Base-by-base conservation (phyloP, 352 stramenopile genomes). In the Globisporangium orthogonon region DNA sequence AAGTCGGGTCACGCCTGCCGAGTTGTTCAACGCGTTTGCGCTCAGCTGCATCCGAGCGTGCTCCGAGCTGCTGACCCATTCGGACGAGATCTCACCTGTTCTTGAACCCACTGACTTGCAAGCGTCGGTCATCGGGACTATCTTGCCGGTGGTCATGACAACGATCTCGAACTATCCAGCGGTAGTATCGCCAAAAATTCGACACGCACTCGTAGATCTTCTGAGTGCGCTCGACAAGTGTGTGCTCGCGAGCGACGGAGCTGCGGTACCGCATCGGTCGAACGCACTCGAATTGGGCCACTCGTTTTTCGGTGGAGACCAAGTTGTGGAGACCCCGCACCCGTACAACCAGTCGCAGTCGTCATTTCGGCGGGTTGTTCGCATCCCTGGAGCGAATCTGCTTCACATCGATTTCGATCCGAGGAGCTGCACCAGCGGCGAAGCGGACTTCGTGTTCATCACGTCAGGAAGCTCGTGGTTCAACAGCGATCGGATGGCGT, bases 391-490 rank as follows among this genome's bases (percentile, higher is more conserved):
- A 23, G 79, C 82, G 2, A 76, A 54, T 7, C 63, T 73, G 14
- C 50, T 92, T 7, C 76, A 84, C 33, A 85, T 89, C 41, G 69
- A 85, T 28, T 92, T 92, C 60, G 82, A 92, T 18, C 65, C 68
- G 43, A 72, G 70, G 5, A 88, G 73, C 37, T 70, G 69, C 41
- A 92, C 82, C 23, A 66, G 73, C 5, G 69, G 73, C 46, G 73
- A 86, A 56, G 70, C 70, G 17, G 81, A 91, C 59, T 86, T 88
- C 45, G 71, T 89, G 15, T 74, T 83, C 18, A 73, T 91, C 15
- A 87, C 69, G 10, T 71, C 75, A 41, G 78, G 78, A 6, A 50
- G 81, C 44, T 71, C 71, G 40, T 86, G 73, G 74, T 78, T 83
- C 51, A 74, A 84, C 60, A 70, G 73, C 4, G 76, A 86, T 54